Conservation (phyloP, 1,139 yeast species). For the Cylindricascospora bacillispora region DNA sequence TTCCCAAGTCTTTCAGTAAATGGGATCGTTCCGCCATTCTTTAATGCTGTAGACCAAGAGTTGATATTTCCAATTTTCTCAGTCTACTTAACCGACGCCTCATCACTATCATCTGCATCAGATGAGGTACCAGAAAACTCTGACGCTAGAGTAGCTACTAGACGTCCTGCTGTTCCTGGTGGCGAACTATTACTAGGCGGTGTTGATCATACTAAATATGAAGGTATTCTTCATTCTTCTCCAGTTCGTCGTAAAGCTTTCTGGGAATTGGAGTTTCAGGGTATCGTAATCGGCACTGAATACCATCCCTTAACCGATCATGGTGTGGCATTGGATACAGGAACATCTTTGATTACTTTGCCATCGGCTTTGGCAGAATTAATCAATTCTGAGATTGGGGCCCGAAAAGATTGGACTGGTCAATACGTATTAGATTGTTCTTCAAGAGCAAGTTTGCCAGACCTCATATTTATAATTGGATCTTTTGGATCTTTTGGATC, state of each 20-base stretch:
- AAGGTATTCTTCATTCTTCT: constrained; percentile 81
- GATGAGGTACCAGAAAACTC: constrained; percentile 9
- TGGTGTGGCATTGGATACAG: constrained; percentile 98
- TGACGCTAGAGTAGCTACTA: no score
- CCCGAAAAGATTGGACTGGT: constrained; percentile 93
- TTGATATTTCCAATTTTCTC: constrained; percentile 77
- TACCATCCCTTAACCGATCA: constrained; percentile 61
- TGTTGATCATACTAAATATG: constrained; percentile 56
- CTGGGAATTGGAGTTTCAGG: constrained; percentile 94
- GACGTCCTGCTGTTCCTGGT: no score
- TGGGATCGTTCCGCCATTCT: constrained; percentile 83
- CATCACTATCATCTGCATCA: constrained; percentile 26
- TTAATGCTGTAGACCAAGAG: constrained; percentile 73
- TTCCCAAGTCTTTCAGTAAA: constrained; percentile 82
- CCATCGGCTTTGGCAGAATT: constrained; percentile 94
- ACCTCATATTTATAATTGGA: constrained; percentile 73
- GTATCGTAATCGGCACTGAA: constrained; percentile 82
- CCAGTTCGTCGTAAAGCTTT: constrained; percentile 98
- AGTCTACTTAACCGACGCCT: constrained; percentile 74
- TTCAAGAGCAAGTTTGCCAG: constrained; percentile 71
- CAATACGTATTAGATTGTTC: constrained; percentile 89
- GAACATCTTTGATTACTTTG: constrained; percentile 88
- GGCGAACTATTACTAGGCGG: constrained; percentile 96
- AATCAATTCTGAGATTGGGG: constrained; percentile 89
- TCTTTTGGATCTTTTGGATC: no score